A percentile compares a stretch with the other conserved stretches of the same genome.
These are phyloP conservation scores for Cyamopsis tetragonoloba DNA, from an alignment of 306 rosid species.

Conservation along the genomic window DNA sequence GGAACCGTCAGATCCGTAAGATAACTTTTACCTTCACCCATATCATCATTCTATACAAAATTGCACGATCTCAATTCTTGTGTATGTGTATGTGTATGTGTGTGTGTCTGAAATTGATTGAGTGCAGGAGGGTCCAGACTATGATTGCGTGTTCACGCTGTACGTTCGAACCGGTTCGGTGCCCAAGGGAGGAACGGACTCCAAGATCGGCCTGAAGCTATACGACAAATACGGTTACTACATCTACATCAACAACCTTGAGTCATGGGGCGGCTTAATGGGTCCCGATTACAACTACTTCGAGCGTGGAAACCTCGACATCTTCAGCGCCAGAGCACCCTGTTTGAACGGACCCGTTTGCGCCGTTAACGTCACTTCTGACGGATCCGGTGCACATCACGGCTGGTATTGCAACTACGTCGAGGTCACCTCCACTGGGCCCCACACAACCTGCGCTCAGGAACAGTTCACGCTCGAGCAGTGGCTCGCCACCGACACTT, in stretches of 20 bases:
- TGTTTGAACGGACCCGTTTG: conserved; percentile 63
- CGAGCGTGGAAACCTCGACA: conserved; percentile 88
- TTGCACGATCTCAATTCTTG: not conserved
- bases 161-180: conserved; percentile 68
- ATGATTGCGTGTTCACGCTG: conserved; percentile 64
- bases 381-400: conserved; percentile 67
- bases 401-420: conserved; percentile 93
- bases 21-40: not conserved
- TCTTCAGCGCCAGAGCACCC: conserved; percentile 72
- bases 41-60: not conserved
- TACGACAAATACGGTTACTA: conserved; percentile 54
- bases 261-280: conserved; percentile 84
- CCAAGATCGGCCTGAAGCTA: conserved; percentile 42
- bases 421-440: conserved; percentile 66
- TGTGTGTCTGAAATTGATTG: not conserved
- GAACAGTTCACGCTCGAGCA: conserved; percentile 56
- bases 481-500: conserved; percentile 74
- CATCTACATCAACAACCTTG: conserved; percentile 45
- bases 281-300: conserved; percentile 56
- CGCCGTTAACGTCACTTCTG: conserved; percentile 70
- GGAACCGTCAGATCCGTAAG: conserved; percentile 39
- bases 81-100: no score
- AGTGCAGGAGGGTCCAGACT: conserved; percentile 54
- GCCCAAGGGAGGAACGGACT: conserved; percentile 76
- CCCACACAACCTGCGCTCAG: conserved; percentile 47